These are phyloP conservation scores for Scheffersomyces stambukii DNA, from an alignment of 1,139 yeast species.

Conservation along the genomic window DNA sequence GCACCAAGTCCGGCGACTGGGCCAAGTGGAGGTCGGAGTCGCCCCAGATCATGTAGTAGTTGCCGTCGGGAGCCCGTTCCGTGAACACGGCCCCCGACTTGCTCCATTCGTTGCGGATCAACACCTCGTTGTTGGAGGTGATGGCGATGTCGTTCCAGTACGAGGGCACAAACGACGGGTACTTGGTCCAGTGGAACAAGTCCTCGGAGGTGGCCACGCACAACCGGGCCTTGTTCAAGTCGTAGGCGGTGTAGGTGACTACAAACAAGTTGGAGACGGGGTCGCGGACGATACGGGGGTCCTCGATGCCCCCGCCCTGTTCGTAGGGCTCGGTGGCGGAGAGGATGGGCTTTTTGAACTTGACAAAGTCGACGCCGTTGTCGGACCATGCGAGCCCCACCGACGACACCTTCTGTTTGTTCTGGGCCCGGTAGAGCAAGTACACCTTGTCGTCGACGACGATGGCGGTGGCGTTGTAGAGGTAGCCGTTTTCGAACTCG, in stretches of 20 bases:
- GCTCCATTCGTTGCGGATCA: constrained; percentile 37
- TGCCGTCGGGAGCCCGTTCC: constrained; percentile 29
- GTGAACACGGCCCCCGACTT: constrained; percentile 42
- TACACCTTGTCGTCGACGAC: constrained; percentile 37
- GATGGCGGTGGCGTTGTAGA: constrained; percentile 44
- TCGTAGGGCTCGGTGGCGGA: constrained; percentile 41
- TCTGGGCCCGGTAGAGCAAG: constrained; percentile 41
- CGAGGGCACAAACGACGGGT: constrained; percentile 32
- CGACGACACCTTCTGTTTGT: constrained; percentile 28
- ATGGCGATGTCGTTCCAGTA: constrained; percentile 34
- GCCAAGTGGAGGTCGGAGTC: constrained; percentile 40
- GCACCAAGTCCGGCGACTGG: constrained; percentile 27
- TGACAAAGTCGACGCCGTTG: constrained; percentile 33
- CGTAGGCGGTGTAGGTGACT: constrained; percentile 43
- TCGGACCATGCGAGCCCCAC: constrained; percentile 42
- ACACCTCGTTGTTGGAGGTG: constrained; percentile 18
- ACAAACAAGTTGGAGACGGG: constrained; percentile 32
- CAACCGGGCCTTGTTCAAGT: constrained; percentile 29
- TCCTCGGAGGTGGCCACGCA: constrained; percentile 41
- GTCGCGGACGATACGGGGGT: constrained; percentile 41
- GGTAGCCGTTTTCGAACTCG: constrained; percentile 38
- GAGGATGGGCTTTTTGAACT: constrained; percentile 31
- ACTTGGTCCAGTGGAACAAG: constrained; percentile 38
- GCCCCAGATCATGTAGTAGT: constrained; percentile 46
- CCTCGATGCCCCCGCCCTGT: constrained; percentile 41